Base-by-base conservation (phyloP, 2,329 filamentous ascomycete genomes). In the Colletotrichum cordylinicola region DNA sequence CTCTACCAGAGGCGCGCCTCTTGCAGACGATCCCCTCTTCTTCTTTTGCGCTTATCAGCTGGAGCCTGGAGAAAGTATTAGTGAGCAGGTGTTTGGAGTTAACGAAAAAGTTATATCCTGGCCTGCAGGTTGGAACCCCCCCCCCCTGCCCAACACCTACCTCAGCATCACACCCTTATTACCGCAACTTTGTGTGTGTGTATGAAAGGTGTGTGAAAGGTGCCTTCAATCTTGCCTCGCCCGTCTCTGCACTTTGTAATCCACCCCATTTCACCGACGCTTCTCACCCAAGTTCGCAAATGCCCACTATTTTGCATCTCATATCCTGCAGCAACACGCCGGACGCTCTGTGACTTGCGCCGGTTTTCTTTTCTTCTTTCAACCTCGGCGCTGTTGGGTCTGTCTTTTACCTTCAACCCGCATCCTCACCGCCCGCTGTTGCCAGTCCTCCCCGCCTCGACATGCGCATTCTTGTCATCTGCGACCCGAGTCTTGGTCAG, bases 401-500 rank as follows among this genome's bases (percentile, higher is more conserved):
- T 31, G 29, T 61, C 18, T 31, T 31, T 31, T 31, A 31, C 58
- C 55, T 31, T 39, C 60, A 64, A 61, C 56, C 31, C n/a, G 55
- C 39, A 60, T 37, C 39, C 29, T 16, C 56, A 67, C 67, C 21
- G 35, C 27, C 33, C 35, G 56, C 56, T n/a, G 18, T 31, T 13
- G 62, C 21, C 39, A 58, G 68, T 64, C 39, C n/a, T 18, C 39
- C 31, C 55, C 27, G 62, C 24, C 62, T 68, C 73, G 73, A 72
- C 69, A 72, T 72, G 73, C 73, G 62, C 62, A 72, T 55, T 64
- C 56, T 27, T 68, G 39, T 56, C 64, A 52, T 7, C 21, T 43
- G 58, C 58, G 58, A 70, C 39, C 69, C 37, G 39, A 72, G 27
- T 35, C 62, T 75, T 43, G 69, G 62, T 18, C 62, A 72, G 33